Percentiles rank a stretch among this genome's conserved stretches.
These are phyloP conservation scores for Trichoderma sp. DNA, from an alignment of 2,329 filamentous ascomycete species.

Conservation along the genomic window DNA sequence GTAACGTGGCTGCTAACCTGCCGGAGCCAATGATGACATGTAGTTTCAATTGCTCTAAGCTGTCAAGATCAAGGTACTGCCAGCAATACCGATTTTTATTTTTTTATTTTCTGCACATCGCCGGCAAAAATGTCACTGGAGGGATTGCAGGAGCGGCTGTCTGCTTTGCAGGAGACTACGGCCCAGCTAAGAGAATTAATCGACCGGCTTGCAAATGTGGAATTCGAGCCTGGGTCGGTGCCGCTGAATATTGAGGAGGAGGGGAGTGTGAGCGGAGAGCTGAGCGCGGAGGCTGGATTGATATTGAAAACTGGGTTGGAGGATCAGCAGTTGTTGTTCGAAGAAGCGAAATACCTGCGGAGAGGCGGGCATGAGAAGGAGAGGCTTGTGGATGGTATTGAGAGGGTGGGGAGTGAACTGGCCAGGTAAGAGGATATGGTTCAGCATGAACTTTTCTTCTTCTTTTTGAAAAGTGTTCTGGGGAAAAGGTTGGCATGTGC, in stretches of 20 bases:
- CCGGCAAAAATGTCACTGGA: constrained; percentile 53
- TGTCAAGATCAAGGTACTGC: background rate
- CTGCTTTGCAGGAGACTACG: constrained; percentile 59
- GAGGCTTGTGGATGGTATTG: constrained; percentile 63
- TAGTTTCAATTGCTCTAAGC: background rate
- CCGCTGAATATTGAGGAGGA: constrained; percentile 49
- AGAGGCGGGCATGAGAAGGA: constrained; percentile 56
- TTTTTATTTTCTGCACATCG: background rate
- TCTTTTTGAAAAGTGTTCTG: background rate
- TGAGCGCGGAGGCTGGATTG: constrained; percentile 77
- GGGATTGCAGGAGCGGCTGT: constrained; percentile 59
- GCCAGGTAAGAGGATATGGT: constrained; percentile 52
- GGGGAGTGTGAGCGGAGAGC: constrained; percentile 61
- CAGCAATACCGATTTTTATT: background rate
- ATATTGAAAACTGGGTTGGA: constrained; percentile 75
- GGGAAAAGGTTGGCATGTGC: background rate
- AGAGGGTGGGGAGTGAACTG: constrained; percentile 67
- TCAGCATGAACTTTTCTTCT: background rate
- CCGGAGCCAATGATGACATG: constrained; percentile 13
- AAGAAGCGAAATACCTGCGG: constrained; percentile 72
- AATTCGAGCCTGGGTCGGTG: constrained; percentile 57
- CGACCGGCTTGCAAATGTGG: constrained; percentile 54
- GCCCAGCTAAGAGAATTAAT: constrained; percentile 58
- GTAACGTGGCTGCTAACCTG: background rate
- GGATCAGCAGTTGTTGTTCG: constrained; percentile 74